Evolutionary conservation across 164 flowering plant species (phyloP).

Genomic region (Vitis cinerea): DNA sequence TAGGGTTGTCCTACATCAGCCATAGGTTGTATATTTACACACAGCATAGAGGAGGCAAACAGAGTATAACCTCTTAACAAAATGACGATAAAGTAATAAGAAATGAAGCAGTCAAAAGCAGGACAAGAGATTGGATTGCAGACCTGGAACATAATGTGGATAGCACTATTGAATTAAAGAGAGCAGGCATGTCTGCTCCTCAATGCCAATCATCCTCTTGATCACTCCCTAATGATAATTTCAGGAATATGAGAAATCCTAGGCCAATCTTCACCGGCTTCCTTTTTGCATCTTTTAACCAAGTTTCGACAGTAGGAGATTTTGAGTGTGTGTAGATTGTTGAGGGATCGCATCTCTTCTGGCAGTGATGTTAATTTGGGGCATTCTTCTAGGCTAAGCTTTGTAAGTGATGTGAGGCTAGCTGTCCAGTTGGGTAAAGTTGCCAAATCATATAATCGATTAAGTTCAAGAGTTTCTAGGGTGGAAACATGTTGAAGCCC

Average conservation of each 20-base stretch:
- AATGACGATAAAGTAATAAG: too few species aligned
- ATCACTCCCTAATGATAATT: background rate
- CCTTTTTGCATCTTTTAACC: background rate
- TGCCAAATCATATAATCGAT: background rate
- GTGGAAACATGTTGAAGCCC: background rate
- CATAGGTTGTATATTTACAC: too few species aligned
- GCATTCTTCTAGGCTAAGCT: constrained; percentile 16
- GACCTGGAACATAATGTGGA: too few species aligned
- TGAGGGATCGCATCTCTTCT: background rate
- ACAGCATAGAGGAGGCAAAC: too few species aligned
- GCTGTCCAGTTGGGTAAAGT: constrained; percentile 22
- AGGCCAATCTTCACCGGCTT: background rate
- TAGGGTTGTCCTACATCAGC: too few species aligned
- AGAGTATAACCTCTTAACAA: too few species aligned
- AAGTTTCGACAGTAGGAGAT: background rate
- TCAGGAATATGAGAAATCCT: constrained; percentile 8
- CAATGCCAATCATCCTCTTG: too few species aligned
- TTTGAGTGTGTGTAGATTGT: background rate
- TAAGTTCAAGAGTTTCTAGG: background rate
- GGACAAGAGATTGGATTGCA: too few species aligned
- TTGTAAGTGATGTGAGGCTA: constrained; percentile 12
- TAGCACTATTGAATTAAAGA: too few species aligned
- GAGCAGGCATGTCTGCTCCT: too few species aligned
- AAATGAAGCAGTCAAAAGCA: too few species aligned
- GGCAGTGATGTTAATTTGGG: constrained; percentile 14